Evolutionary conservation across 192 early-diverging fungal genomes (phyloP).

Genomic region (Mortierella claussenii): DNA sequence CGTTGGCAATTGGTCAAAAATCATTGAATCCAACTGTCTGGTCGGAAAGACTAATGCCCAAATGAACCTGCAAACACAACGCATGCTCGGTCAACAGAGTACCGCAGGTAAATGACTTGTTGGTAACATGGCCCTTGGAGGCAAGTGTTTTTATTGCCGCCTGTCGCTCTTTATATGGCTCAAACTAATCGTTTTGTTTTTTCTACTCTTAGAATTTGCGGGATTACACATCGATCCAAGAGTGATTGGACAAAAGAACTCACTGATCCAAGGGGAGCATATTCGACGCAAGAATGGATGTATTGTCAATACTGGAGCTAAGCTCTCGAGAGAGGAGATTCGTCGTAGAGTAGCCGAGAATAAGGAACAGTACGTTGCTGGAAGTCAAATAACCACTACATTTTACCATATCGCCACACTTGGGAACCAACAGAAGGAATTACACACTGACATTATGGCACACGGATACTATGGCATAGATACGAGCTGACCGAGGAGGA

Average conservation of each 20-base stretch:
- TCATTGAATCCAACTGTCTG: constrained; percentile 88
- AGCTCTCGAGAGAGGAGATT: constrained; percentile 80
- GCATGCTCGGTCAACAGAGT: constrained; percentile 95
- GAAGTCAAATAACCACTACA: not conserved
- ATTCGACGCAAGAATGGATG: constrained; percentile 94
- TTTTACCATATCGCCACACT: not conserved
- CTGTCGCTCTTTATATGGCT: not conserved
- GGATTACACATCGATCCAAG: constrained; percentile 91
- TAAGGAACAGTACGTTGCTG: constrained; percentile 70
- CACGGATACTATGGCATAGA: constrained; percentile 57
- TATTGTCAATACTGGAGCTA: constrained; percentile 92
- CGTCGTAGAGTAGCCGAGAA: constrained; percentile 74
- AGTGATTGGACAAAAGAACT: constrained; percentile 88
- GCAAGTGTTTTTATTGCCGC: no score
- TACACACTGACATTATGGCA: no score
- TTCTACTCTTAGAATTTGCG: constrained; percentile 77
- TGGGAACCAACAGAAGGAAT: not conserved
- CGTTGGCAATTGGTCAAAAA: constrained; percentile 96
- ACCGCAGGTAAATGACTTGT: constrained; percentile 73
- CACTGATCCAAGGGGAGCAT: constrained; percentile 80
- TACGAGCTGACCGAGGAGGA: constrained; percentile 76
- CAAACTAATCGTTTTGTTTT: not conserved
- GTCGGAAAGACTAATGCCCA: constrained; percentile 98
- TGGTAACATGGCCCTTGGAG: not conserved
- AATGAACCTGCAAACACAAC: constrained; percentile 95